A percentile compares a stretch with the other conserved stretches of the same genome.
Conservation (phyloP, 2,329 filamentous ascomycete genomes). For the Aspergillus ibericus region DNA sequence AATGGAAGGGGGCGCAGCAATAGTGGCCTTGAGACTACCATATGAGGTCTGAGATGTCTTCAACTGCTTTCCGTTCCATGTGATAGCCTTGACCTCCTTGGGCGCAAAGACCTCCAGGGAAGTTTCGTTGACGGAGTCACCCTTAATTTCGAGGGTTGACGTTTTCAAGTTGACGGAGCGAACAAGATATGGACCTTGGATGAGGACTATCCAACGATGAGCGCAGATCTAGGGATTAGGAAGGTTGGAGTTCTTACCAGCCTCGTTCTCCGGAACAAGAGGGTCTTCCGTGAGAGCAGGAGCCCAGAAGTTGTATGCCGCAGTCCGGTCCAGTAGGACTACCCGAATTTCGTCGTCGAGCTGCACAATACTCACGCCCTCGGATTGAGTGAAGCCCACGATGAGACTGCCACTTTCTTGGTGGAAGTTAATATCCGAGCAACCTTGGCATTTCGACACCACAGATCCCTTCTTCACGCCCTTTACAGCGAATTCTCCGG, state of each 20-base stretch:
- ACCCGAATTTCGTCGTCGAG: conserved; percentile 51
- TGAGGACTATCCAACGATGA: conserved; percentile 42
- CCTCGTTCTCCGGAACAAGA: conserved; percentile 46
- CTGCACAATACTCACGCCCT: conserved; percentile 51
- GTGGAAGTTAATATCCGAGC: conserved; percentile 46
- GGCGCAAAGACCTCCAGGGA: conserved; percentile 52
- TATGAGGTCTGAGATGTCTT: conserved; percentile 37
- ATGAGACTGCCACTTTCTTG: conserved; percentile 43
- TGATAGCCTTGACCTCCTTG: conserved; percentile 45
- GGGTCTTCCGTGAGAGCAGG: conserved; percentile 53
- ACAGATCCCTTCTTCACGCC: conserved; percentile 39
- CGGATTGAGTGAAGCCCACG: conserved; percentile 51
- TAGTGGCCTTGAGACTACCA: conserved; percentile 39
- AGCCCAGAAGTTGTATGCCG: conserved; percentile 60
- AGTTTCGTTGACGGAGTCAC: conserved; percentile 47
- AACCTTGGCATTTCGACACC: conserved; percentile 41
- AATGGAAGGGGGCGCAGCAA: conserved; percentile 30
- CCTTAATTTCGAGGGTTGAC: conserved; percentile 44
- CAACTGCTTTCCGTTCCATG: conserved; percentile 52
- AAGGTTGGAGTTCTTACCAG: conserved; percentile 35
- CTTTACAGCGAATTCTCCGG: conserved; percentile 55
- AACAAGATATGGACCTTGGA: conserved; percentile 56
- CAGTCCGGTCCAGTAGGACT: conserved; percentile 54
- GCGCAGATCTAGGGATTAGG: neutral
- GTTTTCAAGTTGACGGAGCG: conserved; percentile 45